phyloP scores from a whole-genome alignment of 176 grass and related monocot species.

The Oryza coarctata region DNA sequence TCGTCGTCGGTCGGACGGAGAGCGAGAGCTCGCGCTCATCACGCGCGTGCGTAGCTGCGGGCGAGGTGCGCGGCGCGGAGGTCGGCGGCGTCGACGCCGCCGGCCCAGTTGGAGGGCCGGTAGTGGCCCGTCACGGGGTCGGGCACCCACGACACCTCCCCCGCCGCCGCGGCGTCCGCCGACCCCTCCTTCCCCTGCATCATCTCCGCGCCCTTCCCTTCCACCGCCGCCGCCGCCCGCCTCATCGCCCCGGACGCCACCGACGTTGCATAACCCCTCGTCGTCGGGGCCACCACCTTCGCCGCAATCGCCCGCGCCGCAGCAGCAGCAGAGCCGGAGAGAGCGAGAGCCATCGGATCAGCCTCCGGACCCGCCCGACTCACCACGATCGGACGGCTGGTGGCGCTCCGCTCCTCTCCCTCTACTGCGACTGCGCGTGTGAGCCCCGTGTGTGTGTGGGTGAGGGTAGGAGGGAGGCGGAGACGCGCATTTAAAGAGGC shows the following conservation, averaged over 20 bases:
- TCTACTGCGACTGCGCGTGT: not conserved
- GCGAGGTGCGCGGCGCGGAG: slow-evolving; percentile 61
- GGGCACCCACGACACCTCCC: slow-evolving; percentile 53
- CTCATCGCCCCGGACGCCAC: slow-evolving; percentile 37
- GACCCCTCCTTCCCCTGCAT: slow-evolving; percentile 37
- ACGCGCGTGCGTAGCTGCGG: slow-evolving; percentile 35
- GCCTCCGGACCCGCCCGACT: no score
- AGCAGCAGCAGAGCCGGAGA: slow-evolving; percentile 32
- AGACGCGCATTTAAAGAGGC: slow-evolving; percentile 14
- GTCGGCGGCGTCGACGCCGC: slow-evolving; percentile 57
- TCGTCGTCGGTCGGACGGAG: not conserved
- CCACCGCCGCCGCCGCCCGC: slow-evolving; percentile 27
- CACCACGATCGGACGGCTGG: slow-evolving; percentile 13
- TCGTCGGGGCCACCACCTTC: not conserved
- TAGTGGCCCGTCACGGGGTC: slow-evolving; percentile 78
- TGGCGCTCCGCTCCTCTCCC: slow-evolving; percentile 24
- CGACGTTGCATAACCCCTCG: slow-evolving; percentile 50
- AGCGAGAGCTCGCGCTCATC: not conserved
- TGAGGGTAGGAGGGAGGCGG: not conserved
- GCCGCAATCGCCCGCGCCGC: not conserved
- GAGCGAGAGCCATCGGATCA: slow-evolving; percentile 60
- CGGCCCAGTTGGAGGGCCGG: slow-evolving; percentile 48
- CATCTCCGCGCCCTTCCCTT: slow-evolving; percentile 1
- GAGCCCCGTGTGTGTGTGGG: not conserved
- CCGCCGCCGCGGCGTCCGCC: not conserved